Base-by-base conservation (phyloP, 2,329 filamentous ascomycete genomes). In the Cercospora sp. region DNA sequence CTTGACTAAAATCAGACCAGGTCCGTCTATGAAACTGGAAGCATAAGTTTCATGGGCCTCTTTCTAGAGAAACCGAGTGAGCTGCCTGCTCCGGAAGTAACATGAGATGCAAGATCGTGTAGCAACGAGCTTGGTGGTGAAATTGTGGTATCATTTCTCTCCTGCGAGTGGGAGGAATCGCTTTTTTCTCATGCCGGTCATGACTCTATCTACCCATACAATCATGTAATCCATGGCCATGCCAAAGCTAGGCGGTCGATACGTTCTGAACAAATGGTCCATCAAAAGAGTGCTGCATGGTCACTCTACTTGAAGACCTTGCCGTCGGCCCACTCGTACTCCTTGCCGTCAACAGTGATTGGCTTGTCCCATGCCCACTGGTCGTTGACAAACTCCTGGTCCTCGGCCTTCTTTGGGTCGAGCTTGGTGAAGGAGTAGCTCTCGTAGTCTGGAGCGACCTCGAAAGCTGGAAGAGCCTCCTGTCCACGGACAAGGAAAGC, bases 401-500 rank as follows among this genome's bases (percentile, higher is more conserved):
- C 92, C 82, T 94, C 93, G 65, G 87, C 81, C 81, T 92, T 97
- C 81, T 83, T 88, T 80, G 89, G 90, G 87, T 99, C 94, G 78
- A 99, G 93, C 91, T 97, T 98, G 82, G 85, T 91, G 89, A 98
- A 98, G 76, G 88, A 83, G 88, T 98, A 99, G 86, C 91, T 94
- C 89, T 99, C 95, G 82, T 88, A 93, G 85, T 99, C 95, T 78
- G 95, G 95, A 79, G 94, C 95, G 78, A 99, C 95, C 77, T 98
- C 92, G 82, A 99, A 97, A 77, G 93, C 95, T 70, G 92, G 91
- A 63, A 86, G 77, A 81, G 87, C 88, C 28, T 99, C 92, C 81
- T 98, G 90, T 75, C 95, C 95, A 79, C 95, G 94, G 85, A 97
- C 87, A 81, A 99, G 84, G 84, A 97, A 98, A 73, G 92, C 95